A percentile compares a stretch with the other conserved stretches of the same genome.
phyloP scores from a whole-genome alignment of 1,284 basidiomycete genomes.

The Rhodotorula sp. region DNA sequence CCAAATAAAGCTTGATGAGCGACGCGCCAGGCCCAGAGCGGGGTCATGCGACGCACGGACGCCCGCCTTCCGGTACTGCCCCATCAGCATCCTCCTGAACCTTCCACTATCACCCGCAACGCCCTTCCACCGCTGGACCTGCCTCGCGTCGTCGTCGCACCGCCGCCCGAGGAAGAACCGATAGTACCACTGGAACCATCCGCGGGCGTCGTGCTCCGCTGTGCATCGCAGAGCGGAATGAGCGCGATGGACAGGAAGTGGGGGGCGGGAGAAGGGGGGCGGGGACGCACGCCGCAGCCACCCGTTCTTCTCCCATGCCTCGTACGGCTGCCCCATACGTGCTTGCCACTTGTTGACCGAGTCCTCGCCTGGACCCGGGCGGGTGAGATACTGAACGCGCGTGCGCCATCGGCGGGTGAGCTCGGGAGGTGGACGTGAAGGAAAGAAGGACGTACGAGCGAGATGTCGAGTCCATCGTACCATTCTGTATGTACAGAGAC shows the following conservation, averaged over 20 bases:
- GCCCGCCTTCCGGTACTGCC: slow-evolving; percentile 25
- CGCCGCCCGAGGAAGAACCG: slow-evolving; percentile 26
- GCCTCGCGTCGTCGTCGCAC: slow-evolving; percentile 30
- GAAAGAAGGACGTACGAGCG: slow-evolving; percentile 10
- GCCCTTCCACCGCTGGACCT: slow-evolving; percentile 29
- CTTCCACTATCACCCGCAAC: slow-evolving; percentile 30
- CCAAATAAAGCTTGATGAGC: too few species aligned
- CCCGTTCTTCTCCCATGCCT: slow-evolving; percentile 36
- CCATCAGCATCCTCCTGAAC: slow-evolving; percentile 32
- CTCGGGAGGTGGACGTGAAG: too few species aligned
- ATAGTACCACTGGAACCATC: slow-evolving; percentile 40
- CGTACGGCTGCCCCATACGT: slow-evolving; percentile 31
- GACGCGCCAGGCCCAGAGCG: background rate
- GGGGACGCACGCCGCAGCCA: slow-evolving; percentile 20
- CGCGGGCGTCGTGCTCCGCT: slow-evolving; percentile 31
- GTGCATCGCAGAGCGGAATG: background rate
- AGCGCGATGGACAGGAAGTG: too few species aligned
- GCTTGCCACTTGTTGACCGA: slow-evolving; percentile 33
- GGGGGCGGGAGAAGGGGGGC: too few species aligned
- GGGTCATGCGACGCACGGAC: background rate
- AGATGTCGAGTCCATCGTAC: slow-evolving; percentile 25
- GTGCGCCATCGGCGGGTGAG: background rate
- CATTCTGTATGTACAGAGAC: slow-evolving; percentile 11
- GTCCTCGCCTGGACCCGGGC: slow-evolving; percentile 20
- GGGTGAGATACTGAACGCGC: slow-evolving; percentile 24